Evolutionary conservation across 768 basidiomycete genomes (phyloP).

Genomic region (Suillus sp.): DNA sequence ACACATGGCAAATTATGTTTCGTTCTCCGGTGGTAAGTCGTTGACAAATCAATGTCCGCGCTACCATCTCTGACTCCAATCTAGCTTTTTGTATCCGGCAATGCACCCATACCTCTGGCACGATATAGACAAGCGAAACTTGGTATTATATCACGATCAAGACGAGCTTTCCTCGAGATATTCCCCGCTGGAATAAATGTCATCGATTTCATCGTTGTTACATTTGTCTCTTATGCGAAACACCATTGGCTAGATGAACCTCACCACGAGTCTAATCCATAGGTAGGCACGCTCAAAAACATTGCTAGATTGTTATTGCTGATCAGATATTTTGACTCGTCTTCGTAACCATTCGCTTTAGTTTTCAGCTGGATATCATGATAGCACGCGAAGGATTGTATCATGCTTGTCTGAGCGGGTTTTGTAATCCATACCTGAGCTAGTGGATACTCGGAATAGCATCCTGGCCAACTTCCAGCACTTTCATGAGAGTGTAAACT

Average conservation of each 20-base stretch:
- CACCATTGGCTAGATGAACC: conserved; percentile 9
- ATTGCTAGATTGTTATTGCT: neutral
- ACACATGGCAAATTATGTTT: conserved; percentile 43
- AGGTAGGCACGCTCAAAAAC: neutral
- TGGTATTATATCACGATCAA: conserved; percentile 38
- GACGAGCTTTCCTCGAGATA: conserved; percentile 39
- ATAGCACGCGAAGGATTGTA: neutral
- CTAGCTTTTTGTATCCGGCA: conserved; percentile 37
- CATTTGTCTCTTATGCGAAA: conserved; percentile 13
- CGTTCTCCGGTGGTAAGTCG: conserved; percentile 38
- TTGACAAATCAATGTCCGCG: neutral
- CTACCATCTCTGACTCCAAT: neutral
- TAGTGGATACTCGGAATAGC: neutral
- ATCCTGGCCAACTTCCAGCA: neutral
- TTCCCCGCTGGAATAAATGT: conserved; percentile 34
- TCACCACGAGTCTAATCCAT: neutral
- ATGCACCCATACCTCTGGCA: conserved; percentile 32
- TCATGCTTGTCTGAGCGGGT: neutral
- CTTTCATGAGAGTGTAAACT: neutral
- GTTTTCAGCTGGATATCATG: neutral
- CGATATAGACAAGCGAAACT: conserved; percentile 40
- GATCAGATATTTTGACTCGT: neutral
- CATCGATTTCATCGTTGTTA: conserved; percentile 33
- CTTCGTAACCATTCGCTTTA: neutral
- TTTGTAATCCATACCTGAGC: neutral